Base-by-base conservation (phyloP, 371 early-diverging fungal species). In the Mucor circinelloides region DNA sequence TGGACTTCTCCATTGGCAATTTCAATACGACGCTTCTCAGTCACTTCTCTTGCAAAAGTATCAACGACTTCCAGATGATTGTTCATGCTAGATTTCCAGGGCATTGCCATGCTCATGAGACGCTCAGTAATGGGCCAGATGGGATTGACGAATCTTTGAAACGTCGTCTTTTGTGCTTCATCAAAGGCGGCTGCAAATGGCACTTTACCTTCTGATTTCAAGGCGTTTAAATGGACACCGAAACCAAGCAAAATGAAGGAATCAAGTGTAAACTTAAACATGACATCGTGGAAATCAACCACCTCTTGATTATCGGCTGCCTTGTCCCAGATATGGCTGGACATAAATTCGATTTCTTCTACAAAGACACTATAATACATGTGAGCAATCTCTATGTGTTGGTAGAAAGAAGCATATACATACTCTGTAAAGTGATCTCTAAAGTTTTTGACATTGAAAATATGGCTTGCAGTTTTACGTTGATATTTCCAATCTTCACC, bases 201-300 rank as follows among this genome's bases (percentile, higher is more conserved):
- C 6, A 80, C 78, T 46, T 76, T 74, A 5, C 44, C 71, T 23
- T 70, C 63, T 7, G 67, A 60, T 17, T 64, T 46, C 10, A 79
- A 67, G 1, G 82, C 80, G n/a, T 82, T 80, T 31, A 77, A 71
- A 19, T 85, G 76, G n/a, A 84, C 83, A n/a, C 84, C 81, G 27
- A 81, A 76, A 5, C 87, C 87, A 21, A 87, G 73, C 8, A 67
- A 31, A 21, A 83, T 87, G 67, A 89, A 88, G 8, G 86, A 80
- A 63, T 89, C 88, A 61, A 89, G 40, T 1, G 88, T 88, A 63
- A 87, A 79, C 42, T 81, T 81, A 54, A 85, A 79, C 80, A 89
- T 83, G 54, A 86, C 38, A 13, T 83, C 87, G 12, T 88, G 86
- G 25, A 89, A 76, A 70, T 89, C 90, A 12, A 89, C 71, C 0